These are phyloP conservation scores for Apophysomyces sp. DNA, from an alignment of 371 early-diverging fungal species.

Conservation along the genomic window DNA sequence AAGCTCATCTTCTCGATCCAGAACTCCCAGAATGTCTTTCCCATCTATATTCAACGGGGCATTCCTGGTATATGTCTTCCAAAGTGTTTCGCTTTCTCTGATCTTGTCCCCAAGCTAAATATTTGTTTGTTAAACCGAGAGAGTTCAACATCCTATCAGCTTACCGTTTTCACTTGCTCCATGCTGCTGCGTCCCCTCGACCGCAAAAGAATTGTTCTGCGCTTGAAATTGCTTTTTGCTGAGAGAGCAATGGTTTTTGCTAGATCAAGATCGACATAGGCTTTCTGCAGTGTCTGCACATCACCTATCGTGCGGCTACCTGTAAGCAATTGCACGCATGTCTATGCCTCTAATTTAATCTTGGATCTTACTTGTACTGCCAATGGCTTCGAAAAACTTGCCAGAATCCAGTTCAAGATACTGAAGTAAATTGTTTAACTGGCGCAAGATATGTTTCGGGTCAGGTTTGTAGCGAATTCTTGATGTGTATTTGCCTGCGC, in stretches of 20 bases:
- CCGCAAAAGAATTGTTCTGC: slow-evolving; percentile 17
- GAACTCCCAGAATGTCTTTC: slow-evolving; percentile 15
- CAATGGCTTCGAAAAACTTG: slow-evolving; percentile 8
- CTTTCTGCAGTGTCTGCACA: slow-evolving; percentile 22
- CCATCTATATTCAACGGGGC: slow-evolving; percentile 15
- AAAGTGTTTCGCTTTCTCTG: slow-evolving; percentile 12
- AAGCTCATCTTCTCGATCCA: slow-evolving; percentile 9
- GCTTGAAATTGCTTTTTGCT: slow-evolving; percentile 21
- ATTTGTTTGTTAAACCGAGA: neutral
- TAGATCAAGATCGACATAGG: slow-evolving; percentile 24
- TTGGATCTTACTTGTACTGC: neutral
- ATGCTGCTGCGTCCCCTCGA: slow-evolving; percentile 6
- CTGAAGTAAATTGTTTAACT: slow-evolving; percentile 4
- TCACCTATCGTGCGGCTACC: slow-evolving; percentile 10
- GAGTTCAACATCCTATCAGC: neutral
- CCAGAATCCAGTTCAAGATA: slow-evolving; percentile 7
- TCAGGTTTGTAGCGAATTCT: slow-evolving; percentile 13
- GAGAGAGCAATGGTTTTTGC: slow-evolving; percentile 29
- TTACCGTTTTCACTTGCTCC: slow-evolving; percentile 15
- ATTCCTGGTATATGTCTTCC: slow-evolving; percentile 20
- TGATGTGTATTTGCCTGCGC: neutral
- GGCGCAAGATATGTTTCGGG: slow-evolving; percentile 7
- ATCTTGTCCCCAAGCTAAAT: slow-evolving; percentile 19
- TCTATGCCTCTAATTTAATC: neutral
- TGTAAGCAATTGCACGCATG: neutral